phyloP scores from a whole-genome alignment of 352 stramenopile genomes.

The Plasmopara viticola region DNA sequence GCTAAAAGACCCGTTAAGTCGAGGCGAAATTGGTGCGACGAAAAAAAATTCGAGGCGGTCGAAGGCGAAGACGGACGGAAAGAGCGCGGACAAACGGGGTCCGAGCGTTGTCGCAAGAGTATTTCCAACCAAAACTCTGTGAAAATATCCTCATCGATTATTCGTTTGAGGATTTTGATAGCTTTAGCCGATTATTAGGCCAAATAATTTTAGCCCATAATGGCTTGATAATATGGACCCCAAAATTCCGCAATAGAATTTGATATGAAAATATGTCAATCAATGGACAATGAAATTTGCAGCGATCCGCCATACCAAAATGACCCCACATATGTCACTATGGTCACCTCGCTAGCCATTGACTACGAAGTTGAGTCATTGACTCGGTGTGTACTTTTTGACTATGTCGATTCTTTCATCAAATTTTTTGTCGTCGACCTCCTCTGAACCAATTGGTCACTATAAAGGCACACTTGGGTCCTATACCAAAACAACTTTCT shows the following conservation, averaged over 20 bases:
- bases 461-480: background rate
- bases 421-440: background rate
- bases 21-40: too few species aligned
- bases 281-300: too few species aligned
- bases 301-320: background rate
- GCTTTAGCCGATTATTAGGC: background rate
- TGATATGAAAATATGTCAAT: too few species aligned
- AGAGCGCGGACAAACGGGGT: background rate
- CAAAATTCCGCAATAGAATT: background rate
- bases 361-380: background rate
- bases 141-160: background rate
- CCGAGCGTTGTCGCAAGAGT: background rate
- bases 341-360: background rate
- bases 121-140: background rate
- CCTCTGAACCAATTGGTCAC: background rate
- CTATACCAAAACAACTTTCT: background rate
- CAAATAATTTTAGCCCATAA: background rate
- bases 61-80: too few species aligned
- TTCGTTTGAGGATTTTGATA: background rate
- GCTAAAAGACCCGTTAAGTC: too few species aligned
- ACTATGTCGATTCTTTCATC: background rate
- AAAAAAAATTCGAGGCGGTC: too few species aligned
- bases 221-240: background rate
- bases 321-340: background rate
- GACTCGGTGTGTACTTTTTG: background rate